These are phyloP conservation scores for Solanum chmielewskii DNA, from an alignment of 257 asterid species.

Conservation along the genomic window DNA sequence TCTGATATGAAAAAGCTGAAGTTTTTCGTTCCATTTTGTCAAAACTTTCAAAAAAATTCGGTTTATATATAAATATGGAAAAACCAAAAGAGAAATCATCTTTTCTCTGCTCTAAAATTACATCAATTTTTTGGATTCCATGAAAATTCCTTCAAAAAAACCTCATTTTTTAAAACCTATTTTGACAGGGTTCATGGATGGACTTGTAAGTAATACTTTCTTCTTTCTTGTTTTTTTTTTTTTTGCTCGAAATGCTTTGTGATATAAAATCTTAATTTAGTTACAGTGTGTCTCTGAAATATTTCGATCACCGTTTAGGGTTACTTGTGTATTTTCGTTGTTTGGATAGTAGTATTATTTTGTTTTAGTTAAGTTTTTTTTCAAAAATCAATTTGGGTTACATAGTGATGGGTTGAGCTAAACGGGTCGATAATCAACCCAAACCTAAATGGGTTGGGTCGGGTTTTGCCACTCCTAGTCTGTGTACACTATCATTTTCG, in stretches of 20 bases:
- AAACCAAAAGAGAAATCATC: background rate
- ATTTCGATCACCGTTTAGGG: too few species aligned
- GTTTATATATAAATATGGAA: background rate
- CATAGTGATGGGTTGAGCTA: background rate
- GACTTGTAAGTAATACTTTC: background rate
- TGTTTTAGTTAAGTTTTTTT: too few species aligned
- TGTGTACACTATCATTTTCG: background rate
- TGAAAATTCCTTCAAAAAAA: background rate
- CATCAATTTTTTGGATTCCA: background rate
- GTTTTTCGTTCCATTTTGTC: background rate
- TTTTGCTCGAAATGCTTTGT: too few species aligned
- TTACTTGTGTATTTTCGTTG: too few species aligned
- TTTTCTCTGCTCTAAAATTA: background rate
- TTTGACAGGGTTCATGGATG: conserved; percentile 2
- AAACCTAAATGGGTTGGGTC: background rate
- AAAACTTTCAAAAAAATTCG: background rate
- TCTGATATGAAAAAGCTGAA: background rate
- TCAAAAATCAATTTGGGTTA: background rate
- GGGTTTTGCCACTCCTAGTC: background rate
- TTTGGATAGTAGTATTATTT: too few species aligned
- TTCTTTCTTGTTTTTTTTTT: background rate
- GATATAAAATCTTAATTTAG: too few species aligned
- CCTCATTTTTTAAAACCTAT: conserved; percentile 11
- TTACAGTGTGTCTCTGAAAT: too few species aligned
- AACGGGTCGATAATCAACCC: background rate